phyloP scores from a whole-genome alignment of 768 basidiomycete genomes.

The Strobilomyces dryophilus region DNA sequence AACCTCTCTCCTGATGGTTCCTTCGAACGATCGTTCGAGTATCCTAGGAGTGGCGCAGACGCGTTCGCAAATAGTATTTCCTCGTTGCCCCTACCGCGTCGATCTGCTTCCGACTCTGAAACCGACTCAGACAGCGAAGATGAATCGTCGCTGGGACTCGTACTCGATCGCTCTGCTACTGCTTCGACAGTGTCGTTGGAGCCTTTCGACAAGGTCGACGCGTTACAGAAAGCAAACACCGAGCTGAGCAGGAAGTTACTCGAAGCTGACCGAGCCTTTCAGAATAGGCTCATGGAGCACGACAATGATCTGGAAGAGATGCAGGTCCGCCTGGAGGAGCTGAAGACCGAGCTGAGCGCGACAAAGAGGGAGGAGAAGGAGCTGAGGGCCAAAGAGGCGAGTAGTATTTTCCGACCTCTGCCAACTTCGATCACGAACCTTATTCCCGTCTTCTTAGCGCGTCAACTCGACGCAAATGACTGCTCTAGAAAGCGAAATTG shows the following conservation, averaged over 20 bases:
- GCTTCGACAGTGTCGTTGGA: constrained; percentile 70
- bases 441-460: constrained; percentile 39
- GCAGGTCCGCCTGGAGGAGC: constrained; percentile 73
- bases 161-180: constrained; percentile 54
- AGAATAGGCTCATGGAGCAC: constrained; percentile 66
- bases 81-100: constrained; percentile 56
- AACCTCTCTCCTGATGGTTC: constrained; percentile 35
- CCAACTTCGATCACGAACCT: background rate
- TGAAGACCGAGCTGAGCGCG: constrained; percentile 67
- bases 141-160: constrained; percentile 48
- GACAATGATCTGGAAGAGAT: constrained; percentile 82
- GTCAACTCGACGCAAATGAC: constrained; percentile 62
- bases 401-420: constrained; percentile 4
- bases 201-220: constrained; percentile 68
- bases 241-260: constrained; percentile 73
- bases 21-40: constrained; percentile 36
- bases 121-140: constrained; percentile 50
- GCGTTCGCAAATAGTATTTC: constrained; percentile 46
- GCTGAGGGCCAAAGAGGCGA: constrained; percentile 78
- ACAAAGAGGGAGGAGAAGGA: constrained; percentile 94
- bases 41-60: constrained; percentile 31
- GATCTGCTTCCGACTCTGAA: constrained; percentile 37
- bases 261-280: constrained; percentile 68
- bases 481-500: constrained; percentile 73
- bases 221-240: constrained; percentile 64